Evolutionary conservation across 169 alveolate species (phyloP).

Genomic region (Cryptosporidium meleagridis): DNA sequence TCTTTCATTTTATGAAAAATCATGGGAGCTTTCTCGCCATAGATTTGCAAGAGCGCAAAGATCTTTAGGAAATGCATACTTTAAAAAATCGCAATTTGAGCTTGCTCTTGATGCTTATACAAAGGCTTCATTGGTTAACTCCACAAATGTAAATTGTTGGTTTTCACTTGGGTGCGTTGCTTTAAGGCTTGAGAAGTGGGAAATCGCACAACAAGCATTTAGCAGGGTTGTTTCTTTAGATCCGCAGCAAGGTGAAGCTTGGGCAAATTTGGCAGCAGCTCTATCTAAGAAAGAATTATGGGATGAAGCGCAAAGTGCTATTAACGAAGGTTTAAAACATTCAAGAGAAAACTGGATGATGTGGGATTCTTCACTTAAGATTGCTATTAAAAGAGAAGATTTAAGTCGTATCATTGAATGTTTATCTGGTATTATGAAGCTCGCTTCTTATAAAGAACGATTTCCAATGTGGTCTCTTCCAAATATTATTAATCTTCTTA

Average conservation of each 20-base stretch:
- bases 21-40: slow-evolving; percentile 88
- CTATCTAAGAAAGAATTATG: slow-evolving; percentile 83
- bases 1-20: slow-evolving; percentile 83
- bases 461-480: slow-evolving; percentile 73
- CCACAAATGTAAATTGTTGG: slow-evolving; percentile 89
- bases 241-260: slow-evolving; percentile 90
- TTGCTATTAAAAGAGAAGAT: slow-evolving; percentile 76
- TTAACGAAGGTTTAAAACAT: slow-evolving; percentile 87
- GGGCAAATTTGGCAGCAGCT: slow-evolving; percentile 93
- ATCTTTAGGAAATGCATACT: slow-evolving; percentile 83
- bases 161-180: slow-evolving; percentile 89
- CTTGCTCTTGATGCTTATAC: slow-evolving; percentile 86
- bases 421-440: slow-evolving; percentile 15
- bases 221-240: slow-evolving; percentile 87
- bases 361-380: slow-evolving; percentile 86
- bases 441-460: slow-evolving; percentile 30
- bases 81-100: slow-evolving; percentile 76
- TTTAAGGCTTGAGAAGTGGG: slow-evolving; percentile 82
- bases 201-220: slow-evolving; percentile 85
- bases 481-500: slow-evolving; percentile 33
- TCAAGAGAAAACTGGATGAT: slow-evolving; percentile 89
- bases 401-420: slow-evolving; percentile 53
- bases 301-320: slow-evolving; percentile 88
- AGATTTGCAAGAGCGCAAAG: slow-evolving; percentile 91
- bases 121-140: slow-evolving; percentile 85